Base-by-base conservation (phyloP, 345 rosid species). In the Abelmoschus esculentus region DNA sequence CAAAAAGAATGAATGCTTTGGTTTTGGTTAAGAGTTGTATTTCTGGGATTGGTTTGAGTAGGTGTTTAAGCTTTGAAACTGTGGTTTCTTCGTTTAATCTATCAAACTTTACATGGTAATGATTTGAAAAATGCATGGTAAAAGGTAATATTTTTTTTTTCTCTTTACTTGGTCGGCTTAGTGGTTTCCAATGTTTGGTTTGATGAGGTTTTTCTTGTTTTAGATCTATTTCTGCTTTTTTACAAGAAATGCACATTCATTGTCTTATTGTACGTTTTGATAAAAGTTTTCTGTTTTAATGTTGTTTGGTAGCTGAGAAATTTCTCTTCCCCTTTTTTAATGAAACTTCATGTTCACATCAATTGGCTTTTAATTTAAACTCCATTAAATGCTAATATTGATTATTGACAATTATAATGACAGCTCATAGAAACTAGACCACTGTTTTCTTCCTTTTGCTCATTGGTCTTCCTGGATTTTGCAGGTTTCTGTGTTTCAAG, bases 401-500 rank as follows among this genome's bases (percentile, higher is more conserved):
- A 54, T 34, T 28, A 32, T 67, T 28, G 2, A 53, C 53, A 22
- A 6, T 38, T 13, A 61, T 34, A 61, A 40, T 19, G 67, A 40
- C 34, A 47, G 54, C 47, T 34, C 66, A 34, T 34, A 3, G 47
- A 61, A 50, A 13, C 5, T 17, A 53, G 57, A 53, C 54, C 54
- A 50, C 17, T 50, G 54, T 74, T 75, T 63, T 73, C 26, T 32
- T 31, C n/a, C 11, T 62, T 46, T 50, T 72, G 69, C 69, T 62
- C 38, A 34, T 66, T 3, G 71, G 18, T 60, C 64, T 70, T 71
- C 22, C 22, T 78, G 66, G 64, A 36, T 80, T 74, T 77, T 74
- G 80, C 80, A 84, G 85, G 77, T 64, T 57, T 54, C 47, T 36
- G 64, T 60, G 69, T 72, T 58, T 73, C 56, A 50, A 53, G 53